phyloP scores from a whole-genome alignment of 2,329 filamentous ascomycete genomes.

The Fusarium pseudograminearum region DNA sequence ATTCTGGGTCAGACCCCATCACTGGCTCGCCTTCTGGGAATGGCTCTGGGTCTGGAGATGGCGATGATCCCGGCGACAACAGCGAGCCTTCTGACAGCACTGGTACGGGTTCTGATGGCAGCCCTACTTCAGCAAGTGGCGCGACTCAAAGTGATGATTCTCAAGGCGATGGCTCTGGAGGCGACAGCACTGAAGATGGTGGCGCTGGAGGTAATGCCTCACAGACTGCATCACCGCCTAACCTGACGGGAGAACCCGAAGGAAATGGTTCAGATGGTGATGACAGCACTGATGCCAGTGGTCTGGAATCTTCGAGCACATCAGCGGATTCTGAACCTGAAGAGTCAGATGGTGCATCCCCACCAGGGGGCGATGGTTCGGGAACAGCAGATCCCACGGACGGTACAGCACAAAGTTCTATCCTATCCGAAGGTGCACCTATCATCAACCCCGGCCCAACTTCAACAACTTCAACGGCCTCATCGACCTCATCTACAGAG shows the following conservation, averaged over 20 bases:
- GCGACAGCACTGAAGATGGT: background rate
- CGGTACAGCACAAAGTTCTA: background rate
- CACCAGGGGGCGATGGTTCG: background rate
- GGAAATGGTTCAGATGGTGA: background rate
- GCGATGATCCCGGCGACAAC: background rate
- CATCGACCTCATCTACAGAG: background rate
- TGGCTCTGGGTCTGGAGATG: background rate
- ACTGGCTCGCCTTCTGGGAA: background rate
- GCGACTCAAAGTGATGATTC: background rate
- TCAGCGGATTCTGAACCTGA: background rate
- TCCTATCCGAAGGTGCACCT: constrained; percentile 5
- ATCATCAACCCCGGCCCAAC: constrained; percentile 1
- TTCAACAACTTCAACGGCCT: background rate
- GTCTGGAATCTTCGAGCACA: background rate
- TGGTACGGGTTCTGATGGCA: background rate
- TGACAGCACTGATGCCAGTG: background rate
- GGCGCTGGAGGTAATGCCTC: background rate
- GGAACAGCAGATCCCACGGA: background rate
- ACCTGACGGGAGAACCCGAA: background rate
- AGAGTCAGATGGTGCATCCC: background rate
- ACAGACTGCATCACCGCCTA: background rate
- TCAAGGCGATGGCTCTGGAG: background rate
- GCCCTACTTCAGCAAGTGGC: background rate
- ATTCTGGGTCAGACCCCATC: background rate
- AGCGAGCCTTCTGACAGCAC: background rate